Evolutionary conservation across 179 eudicot genomes (phyloP), one percentile per base, ranked within the genome.

Genomic region (Drosera spatulata): DNA sequence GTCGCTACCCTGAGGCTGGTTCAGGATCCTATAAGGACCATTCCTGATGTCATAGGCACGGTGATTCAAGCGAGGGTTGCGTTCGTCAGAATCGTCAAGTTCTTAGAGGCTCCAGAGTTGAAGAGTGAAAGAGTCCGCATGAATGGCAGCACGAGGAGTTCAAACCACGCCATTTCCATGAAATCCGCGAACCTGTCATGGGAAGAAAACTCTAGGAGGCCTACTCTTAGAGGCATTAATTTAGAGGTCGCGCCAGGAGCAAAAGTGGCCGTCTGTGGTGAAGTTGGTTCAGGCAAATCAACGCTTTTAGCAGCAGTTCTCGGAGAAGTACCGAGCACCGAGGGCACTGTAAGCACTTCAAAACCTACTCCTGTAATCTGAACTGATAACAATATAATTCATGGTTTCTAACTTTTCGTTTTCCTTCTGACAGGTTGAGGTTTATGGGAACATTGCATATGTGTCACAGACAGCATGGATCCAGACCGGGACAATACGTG

Each of bases 381-480:
- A 33, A 15, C 14, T 56, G 39, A 5, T 22, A 22, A 22, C 33
- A 22, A 22, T 22, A 22, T 22, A 22, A 22, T 22, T 22, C 33
- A 22, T 22, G 33, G 33, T 22, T 53, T 41, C 22, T 52, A 6
- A 41, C 9, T 10, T 75, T 33, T 37, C 5, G 55, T 48, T 9
- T 42, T 22, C 33, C 33, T 22, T 60, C 55, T 50, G 48, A 45
- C 69, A 87, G 96, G 75, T 77, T 70, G 80, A 79, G 67, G 91
- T 85, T 60, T 71, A 69, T 56, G 93, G 93, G 61, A 77, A 66
- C 37, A 77, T 77, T 41, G 95, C 95, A 8, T 90, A 90, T 69
- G 95, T 86, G 33, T 82, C 89, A 46, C 97, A 90, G 65, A 82
- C 95, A 43, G 91, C 97, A 58, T 90, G 95, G 95, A 90, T 90